phyloP scores from a whole-genome alignment of 1,284 basidiomycete species.

The Melampsora americana region DNA sequence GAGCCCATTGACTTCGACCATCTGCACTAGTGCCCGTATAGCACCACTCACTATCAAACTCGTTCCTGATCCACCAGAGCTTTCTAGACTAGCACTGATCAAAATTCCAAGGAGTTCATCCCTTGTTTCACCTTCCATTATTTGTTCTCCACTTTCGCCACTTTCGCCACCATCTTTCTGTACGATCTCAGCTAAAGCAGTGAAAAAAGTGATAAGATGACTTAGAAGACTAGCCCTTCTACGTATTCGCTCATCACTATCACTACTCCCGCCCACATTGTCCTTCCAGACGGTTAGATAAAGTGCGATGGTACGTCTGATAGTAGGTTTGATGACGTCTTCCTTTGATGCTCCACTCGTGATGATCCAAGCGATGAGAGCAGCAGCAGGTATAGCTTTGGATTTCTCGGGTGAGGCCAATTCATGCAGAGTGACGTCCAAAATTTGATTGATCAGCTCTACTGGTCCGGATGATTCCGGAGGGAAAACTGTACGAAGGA shows the following conservation, averaged over 20 bases:
- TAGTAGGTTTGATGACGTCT: constrained; percentile 30
- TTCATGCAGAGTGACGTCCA: constrained; percentile 72
- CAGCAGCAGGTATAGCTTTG: constrained; percentile 77
- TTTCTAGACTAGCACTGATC: constrained; percentile 21
- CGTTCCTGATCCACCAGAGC: constrained; percentile 1
- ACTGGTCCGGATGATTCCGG: constrained; percentile 52
- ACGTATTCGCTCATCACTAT: constrained; percentile 12
- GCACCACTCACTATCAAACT: constrained; percentile 11
- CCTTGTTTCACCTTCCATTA: not conserved
- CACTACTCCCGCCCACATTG: not conserved
- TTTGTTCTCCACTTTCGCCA: no score
- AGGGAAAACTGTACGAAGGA: constrained; percentile 70
- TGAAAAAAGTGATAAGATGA: constrained; percentile 35
- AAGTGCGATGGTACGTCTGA: constrained; percentile 4
- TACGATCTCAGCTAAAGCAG: constrained; percentile 5
- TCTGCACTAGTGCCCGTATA: constrained; percentile 14
- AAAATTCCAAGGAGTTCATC: constrained; percentile 27
- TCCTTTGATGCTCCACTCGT: constrained; percentile 22
- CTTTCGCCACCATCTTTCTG: not conserved
- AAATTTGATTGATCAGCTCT: constrained; percentile 67
- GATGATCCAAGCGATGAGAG: constrained; percentile 60
- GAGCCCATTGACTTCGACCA: constrained; percentile 13
- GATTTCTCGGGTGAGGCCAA: constrained; percentile 85
- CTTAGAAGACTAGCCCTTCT: constrained; percentile 22
- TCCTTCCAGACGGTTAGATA: constrained; percentile 33